These are phyloP conservation scores for Zygotorulaspora sp. DNA, from an alignment of 805 yeast genomes.

Conservation along the genomic window DNA sequence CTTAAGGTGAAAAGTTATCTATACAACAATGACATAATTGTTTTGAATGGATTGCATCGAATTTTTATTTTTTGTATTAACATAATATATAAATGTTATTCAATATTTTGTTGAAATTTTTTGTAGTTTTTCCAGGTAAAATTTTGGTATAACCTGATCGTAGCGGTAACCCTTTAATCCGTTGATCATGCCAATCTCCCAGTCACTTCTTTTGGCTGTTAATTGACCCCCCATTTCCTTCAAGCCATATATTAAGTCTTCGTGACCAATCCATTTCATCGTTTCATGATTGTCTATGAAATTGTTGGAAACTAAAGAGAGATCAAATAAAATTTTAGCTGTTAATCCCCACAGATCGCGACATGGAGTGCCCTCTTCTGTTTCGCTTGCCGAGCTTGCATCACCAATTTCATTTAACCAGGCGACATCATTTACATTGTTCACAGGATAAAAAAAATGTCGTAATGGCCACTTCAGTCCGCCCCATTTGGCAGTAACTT, in stretches of 20 bases:
- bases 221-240: conserved; percentile 54
- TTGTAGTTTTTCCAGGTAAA: conserved; percentile 15
- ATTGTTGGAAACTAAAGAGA: conserved; percentile 51
- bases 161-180: conserved; percentile 29
- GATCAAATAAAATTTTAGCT: conserved; percentile 70
- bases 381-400: conserved; percentile 54
- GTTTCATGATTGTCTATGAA: conserved; percentile 32
- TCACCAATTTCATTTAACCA: conserved; percentile 64
- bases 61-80: background rate
- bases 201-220: conserved; percentile 44
- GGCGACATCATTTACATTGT: conserved; percentile 48
- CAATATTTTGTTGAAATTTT: conserved; percentile 7
- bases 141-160: conserved; percentile 35
- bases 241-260: conserved; percentile 56
- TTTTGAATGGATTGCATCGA: conserved; percentile 4
- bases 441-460: conserved; percentile 56
- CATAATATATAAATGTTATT: too few relatives aligned
- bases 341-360: conserved; percentile 82
- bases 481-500: conserved; percentile 56
- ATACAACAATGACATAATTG: conserved; percentile 3
- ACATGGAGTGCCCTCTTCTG: conserved; percentile 35
- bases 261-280: conserved; percentile 49
- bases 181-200: conserved; percentile 52
- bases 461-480: conserved; percentile 63
- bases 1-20: conserved; percentile 26